Evolutionary conservation across 148 eudicot species (phyloP).

Genomic region (Drosera capensis): DNA sequence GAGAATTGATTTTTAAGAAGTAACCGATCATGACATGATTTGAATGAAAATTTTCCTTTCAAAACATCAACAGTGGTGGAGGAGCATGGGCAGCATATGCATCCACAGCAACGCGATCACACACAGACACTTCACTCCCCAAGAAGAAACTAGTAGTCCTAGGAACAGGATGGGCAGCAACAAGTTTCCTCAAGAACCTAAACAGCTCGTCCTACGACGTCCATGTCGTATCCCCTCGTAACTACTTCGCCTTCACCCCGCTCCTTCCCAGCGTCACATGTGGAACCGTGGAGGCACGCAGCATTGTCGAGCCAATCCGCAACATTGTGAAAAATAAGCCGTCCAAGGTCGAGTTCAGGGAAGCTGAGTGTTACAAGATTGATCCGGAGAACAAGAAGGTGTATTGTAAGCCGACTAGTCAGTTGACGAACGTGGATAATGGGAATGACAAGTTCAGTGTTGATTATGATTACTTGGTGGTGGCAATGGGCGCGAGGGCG

Average conservation of each 20-base stretch:
- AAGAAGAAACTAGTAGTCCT: too few relatives aligned
- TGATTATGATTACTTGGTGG: conserved; percentile 45
- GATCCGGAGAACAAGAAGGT: conserved; percentile 39
- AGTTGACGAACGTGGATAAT: conserved; percentile 13
- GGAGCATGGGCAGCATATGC: too few relatives aligned
- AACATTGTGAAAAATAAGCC: conserved; percentile 41
- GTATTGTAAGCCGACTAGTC: conserved; percentile 21
- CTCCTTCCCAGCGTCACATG: conserved; percentile 51
- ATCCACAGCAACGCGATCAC: too few relatives aligned
- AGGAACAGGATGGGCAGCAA: too few relatives aligned
- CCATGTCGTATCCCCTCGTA: conserved; percentile 56
- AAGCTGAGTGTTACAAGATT: conserved; percentile 56
- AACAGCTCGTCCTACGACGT: conserved; percentile 21
- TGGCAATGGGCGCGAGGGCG: conserved; percentile 43
- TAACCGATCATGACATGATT: too few relatives aligned
- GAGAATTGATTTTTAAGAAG: too few relatives aligned
- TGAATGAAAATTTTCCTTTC: too few relatives aligned
- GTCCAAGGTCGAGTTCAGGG: conserved; percentile 22
- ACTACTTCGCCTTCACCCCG: conserved; percentile 70
- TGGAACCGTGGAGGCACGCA: conserved; percentile 63
- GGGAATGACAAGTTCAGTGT: conserved; percentile 30
- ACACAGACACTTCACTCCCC: too few relatives aligned
- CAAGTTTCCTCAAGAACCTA: too few relatives aligned
- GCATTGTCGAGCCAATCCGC: conserved; percentile 61
- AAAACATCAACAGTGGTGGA: too few relatives aligned